These are phyloP conservation scores for Rhodosorus marinus DNA, from an alignment of 23 red algal genomes.

Conservation along the genomic window DNA sequence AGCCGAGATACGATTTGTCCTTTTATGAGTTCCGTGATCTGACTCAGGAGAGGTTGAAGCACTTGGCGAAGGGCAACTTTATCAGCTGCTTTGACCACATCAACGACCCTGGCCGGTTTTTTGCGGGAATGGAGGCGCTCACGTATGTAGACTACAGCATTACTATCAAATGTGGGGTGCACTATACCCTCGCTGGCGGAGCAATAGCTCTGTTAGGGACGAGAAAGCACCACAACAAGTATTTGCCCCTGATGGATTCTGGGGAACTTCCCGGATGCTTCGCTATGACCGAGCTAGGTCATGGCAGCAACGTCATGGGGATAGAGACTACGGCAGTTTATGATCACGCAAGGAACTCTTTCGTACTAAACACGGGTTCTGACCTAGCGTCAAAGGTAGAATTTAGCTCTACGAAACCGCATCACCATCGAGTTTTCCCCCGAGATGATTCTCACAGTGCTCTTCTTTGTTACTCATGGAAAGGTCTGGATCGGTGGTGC, in stretches of 20 bases:
- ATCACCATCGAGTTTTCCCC: no score
- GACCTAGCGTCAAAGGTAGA: constrained; percentile 73
- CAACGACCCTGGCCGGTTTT: neutral
- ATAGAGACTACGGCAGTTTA: constrained; percentile 87
- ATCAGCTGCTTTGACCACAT: neutral
- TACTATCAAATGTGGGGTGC: constrained; percentile 68
- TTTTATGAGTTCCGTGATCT: neutral
- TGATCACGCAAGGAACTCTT: constrained; percentile 8
- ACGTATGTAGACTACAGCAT: constrained; percentile 12
- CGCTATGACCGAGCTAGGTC: constrained; percentile 86
- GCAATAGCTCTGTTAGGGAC: constrained; percentile 48
- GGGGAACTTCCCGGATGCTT: constrained; percentile 60
- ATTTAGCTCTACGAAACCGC: no score
- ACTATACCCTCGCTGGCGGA: constrained; percentile 61
- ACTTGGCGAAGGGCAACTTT: neutral
- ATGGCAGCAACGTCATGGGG: constrained; percentile 81
- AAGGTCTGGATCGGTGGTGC: constrained; percentile 97
- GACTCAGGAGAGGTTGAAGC: neutral
- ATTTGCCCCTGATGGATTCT: constrained; percentile 47
- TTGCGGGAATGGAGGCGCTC: neutral
- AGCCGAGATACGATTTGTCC: neutral
- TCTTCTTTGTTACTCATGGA: no score
- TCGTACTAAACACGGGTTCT: constrained; percentile 50
- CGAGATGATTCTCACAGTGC: no score
- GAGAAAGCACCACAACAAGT: constrained; percentile 19